Conservation (phyloP, 1,139 yeast genomes). For the Taphrina sp. region DNA sequence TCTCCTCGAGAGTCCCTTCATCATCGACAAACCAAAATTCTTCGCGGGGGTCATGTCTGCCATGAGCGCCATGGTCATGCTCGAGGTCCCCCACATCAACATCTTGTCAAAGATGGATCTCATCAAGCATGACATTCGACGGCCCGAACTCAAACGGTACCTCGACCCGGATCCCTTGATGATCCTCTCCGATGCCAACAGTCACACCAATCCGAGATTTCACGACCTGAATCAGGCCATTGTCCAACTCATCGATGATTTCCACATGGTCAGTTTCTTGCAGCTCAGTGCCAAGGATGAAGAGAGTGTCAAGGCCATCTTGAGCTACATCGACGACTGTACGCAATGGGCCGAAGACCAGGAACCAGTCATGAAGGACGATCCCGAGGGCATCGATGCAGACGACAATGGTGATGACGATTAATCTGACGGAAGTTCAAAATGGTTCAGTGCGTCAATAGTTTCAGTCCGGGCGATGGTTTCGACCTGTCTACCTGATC, state of each 20-base stretch:
- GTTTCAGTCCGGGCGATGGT: too few relatives aligned
- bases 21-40: constrained; percentile 83
- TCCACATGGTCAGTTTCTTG: constrained; percentile 96
- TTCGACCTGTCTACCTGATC: too few relatives aligned
- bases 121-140: constrained; percentile 65
- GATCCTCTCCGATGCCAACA: constrained; percentile 54
- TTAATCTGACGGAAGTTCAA: too few relatives aligned
- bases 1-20: constrained; percentile 88
- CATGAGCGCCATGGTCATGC: constrained; percentile 94
- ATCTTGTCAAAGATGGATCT: constrained; percentile 69
- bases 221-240: constrained; percentile 72
- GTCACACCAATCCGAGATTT: constrained; percentile 68
- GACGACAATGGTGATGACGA: too few relatives aligned
- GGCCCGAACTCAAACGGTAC: constrained; percentile 74
- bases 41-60: constrained; percentile 95
- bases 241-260: constrained; percentile 89
- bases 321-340: constrained; percentile 91
- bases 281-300: constrained; percentile 84
- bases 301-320: constrained; percentile 74
- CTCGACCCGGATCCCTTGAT: constrained; percentile 88
- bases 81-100: constrained; percentile 92
- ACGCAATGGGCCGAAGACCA: constrained; percentile 97
- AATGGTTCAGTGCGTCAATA: too few relatives aligned
- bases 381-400: constrained; percentile 6
- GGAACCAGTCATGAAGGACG: constrained; percentile 56